phyloP scores from a whole-genome alignment of 148 eudicot species.

The Nyssa sinensis region DNA sequence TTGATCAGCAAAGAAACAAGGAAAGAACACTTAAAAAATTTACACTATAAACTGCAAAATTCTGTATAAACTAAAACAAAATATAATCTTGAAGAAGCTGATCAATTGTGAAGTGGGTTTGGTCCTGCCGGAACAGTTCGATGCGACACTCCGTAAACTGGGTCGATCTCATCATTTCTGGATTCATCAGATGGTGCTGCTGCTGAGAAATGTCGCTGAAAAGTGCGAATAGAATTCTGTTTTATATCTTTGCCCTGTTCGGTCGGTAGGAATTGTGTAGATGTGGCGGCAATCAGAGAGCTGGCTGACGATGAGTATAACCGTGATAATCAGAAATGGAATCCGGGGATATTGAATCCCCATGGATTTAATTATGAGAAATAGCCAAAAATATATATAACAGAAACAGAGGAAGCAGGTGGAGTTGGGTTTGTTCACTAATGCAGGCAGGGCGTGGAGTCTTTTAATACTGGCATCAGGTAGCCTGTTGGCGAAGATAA shows the following conservation, averaged over 20 bases:
- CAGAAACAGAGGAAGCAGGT: conserved; percentile 5
- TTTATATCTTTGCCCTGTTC: not conserved
- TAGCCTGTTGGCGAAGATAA: conserved; percentile 16
- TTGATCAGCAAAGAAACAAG: not conserved
- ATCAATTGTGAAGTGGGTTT: conserved; percentile 78
- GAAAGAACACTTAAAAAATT: not conserved
- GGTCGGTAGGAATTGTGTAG: conserved; percentile 6
- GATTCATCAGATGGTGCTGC: conserved; percentile 32
- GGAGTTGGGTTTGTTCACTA: conserved; percentile 9
- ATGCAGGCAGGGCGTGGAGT: conserved; percentile 10
- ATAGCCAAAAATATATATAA: not conserved
- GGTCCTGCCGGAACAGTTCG: conserved; percentile 62
- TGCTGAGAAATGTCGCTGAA: conserved; percentile 32
- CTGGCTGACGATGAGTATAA: conserved; percentile 28
- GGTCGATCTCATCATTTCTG: conserved; percentile 8
- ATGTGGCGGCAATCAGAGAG: conserved; percentile 33
- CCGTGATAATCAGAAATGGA: conserved; percentile 29
- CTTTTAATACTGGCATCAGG: conserved; percentile 14
- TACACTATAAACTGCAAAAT: conserved; percentile 25
- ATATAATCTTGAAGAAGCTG: conserved; percentile 13
- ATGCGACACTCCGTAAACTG: conserved; percentile 33
- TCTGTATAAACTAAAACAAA: not conserved
- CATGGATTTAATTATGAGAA: conserved; percentile 21
- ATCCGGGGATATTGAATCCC: conserved; percentile 23
- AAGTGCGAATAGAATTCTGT: conserved; percentile 1